These are phyloP conservation scores for Emydomyces testavorans DNA, from an alignment of 2,329 filamentous ascomycete genomes.

Conservation along the genomic window DNA sequence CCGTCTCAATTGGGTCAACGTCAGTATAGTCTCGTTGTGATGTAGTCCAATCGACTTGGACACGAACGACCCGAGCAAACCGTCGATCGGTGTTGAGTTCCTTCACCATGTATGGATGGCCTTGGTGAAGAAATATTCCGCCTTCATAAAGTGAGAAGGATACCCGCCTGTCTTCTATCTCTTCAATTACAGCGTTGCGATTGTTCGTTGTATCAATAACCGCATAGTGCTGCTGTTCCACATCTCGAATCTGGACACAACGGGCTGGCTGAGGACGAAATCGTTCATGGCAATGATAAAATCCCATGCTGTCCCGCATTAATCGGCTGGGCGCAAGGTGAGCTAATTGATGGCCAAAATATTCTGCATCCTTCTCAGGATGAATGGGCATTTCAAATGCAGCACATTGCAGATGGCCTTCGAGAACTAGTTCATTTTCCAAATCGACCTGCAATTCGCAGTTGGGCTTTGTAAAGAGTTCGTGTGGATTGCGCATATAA, in stretches of 20 bases:
- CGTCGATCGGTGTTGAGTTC: slow-evolving; percentile 71
- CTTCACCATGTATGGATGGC: slow-evolving; percentile 80
- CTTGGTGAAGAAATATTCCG: slow-evolving; percentile 92
- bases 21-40: slow-evolving; percentile 88
- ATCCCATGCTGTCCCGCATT: slow-evolving; percentile 61
- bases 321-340: slow-evolving; percentile 65
- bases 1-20: slow-evolving; percentile 84
- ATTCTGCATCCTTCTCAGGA: slow-evolving; percentile 60
- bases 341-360: slow-evolving; percentile 64
- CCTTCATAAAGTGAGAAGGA: slow-evolving; percentile 95
- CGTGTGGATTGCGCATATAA: slow-evolving; percentile 92
- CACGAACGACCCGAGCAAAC: slow-evolving; percentile 76
- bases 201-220: slow-evolving; percentile 75
- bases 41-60: slow-evolving; percentile 91
- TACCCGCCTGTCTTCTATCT: slow-evolving; percentile 89
- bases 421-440: slow-evolving; percentile 78
- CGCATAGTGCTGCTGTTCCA: slow-evolving; percentile 83
- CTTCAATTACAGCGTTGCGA: slow-evolving; percentile 69
- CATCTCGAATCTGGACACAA: slow-evolving; percentile 79
- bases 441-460: slow-evolving; percentile 82
- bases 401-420: slow-evolving; percentile 91
- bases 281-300: slow-evolving; percentile 78
- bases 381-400: slow-evolving; percentile 88
- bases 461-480: slow-evolving; percentile 82
- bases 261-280: slow-evolving; percentile 77